These are phyloP conservation scores for Cercospora sojina DNA, from an alignment of 2,329 filamentous ascomycete species.

Conservation along the genomic window DNA sequence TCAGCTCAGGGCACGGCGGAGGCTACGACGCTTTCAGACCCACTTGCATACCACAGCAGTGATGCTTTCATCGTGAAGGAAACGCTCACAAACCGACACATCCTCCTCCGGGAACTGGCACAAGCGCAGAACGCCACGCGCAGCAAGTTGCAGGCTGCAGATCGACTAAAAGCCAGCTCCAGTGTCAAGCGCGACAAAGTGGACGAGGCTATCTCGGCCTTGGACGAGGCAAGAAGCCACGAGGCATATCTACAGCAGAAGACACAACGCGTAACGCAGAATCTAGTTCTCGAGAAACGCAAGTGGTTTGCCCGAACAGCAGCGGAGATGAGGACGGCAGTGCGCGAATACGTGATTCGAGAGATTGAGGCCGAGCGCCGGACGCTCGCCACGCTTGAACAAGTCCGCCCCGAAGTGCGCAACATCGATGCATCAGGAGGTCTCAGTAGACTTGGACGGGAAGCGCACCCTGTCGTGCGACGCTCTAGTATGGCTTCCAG, in stretches of 20 bases:
- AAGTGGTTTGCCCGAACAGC: slow-evolving; percentile 88
- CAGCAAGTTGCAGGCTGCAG: slow-evolving; percentile 79
- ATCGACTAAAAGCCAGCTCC: slow-evolving; percentile 81
- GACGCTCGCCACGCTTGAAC: slow-evolving; percentile 88
- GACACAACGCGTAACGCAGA: slow-evolving; percentile 83
- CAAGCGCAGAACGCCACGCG: slow-evolving; percentile 85
- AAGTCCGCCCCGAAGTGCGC: slow-evolving; percentile 86
- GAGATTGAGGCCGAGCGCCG: slow-evolving; percentile 95
- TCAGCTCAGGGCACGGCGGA: slow-evolving; percentile 95
- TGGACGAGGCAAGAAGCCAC: slow-evolving; percentile 81
- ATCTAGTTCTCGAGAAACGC: slow-evolving; percentile 82
- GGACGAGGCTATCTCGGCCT: slow-evolving; percentile 87
- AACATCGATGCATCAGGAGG: slow-evolving; percentile 90
- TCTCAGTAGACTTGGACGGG: slow-evolving; percentile 82
- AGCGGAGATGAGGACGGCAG: slow-evolving; percentile 75
- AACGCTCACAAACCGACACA: slow-evolving; percentile 94
- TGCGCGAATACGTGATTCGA: slow-evolving; percentile 89
- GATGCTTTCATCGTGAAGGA: slow-evolving; percentile 99
- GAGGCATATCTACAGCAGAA: slow-evolving; percentile 82
- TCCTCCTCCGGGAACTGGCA: slow-evolving; percentile 86
- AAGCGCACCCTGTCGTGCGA: slow-evolving; percentile 74
- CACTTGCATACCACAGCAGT: slow-evolving; percentile 89
- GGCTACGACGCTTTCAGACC: slow-evolving; percentile 89
- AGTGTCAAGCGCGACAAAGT: slow-evolving; percentile 93
- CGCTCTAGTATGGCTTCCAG: slow-evolving; percentile 81